Evolutionary conservation across 768 basidiomycete genomes (phyloP), one percentile per base, ranked within the genome.

Genomic region (Brasilioporus rufonigricans): DNA sequence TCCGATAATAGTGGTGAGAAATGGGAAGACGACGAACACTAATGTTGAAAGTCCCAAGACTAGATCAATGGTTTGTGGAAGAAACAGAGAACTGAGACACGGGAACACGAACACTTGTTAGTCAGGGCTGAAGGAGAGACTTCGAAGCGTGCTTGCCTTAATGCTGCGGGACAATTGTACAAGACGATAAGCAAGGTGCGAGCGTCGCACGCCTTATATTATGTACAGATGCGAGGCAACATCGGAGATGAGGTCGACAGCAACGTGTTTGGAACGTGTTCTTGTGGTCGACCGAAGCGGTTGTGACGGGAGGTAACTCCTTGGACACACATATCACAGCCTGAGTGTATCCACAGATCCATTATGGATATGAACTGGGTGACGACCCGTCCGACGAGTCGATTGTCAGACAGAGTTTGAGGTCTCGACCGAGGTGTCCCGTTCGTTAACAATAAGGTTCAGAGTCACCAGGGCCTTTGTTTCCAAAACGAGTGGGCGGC

Each of bases 161-260:
- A 55, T 38, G 53, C 36, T 41, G 45, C 53, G 29, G 29, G 24
- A 53, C 21, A 57, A 52, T 53, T 60, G 58, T 56, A 47, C 39
- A 56, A 44, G 49, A 48, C 40, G 44, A 55, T 55, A 53, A 56
- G 47, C 8, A 56, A n/a, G 36, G 43, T 38, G 46, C 29, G 43
- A 38, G 40, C 44, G 52, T 2, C 11, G 29, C 32, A 19, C n/a
- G 13, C 44, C 21, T 39, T 13, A 13, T 33, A 48, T 55, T 57
- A 57, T 61, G 57, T 57, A 59, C 44, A 24, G 35, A 47, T 49
- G 39, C 50, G 23, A 49, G 38, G 55, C 50, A 26, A 39, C 16
- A 19, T 40, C 67, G 67, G 67, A 69, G 19, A 69, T 67, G 66
- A 68, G 44, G 50, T 29, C 52, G 44, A 48, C 21, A 47, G 44